Base-by-base conservation (phyloP, 768 basidiomycete species). In the Trametes cubensis region DNA sequence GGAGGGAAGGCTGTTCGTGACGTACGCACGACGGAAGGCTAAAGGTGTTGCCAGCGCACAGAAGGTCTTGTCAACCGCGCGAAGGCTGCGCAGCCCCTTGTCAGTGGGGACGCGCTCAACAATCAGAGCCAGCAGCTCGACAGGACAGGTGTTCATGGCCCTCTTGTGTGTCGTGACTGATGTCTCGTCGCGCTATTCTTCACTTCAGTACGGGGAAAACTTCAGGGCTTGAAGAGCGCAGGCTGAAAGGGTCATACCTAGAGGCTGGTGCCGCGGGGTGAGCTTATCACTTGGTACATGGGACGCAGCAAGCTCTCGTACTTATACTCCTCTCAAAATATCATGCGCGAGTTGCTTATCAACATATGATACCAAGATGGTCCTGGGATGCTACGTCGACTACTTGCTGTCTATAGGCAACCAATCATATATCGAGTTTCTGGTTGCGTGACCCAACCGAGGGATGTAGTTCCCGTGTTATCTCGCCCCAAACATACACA, bases 21-120 rank as follows among this genome's bases (percentile, higher is more conserved):
- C 62, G 34, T 61, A 57, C 7, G 52, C 54, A 11, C 60, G 61
- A 8, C 41, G 47, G 40, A 67, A 67, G 2, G 63, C 66, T 21
- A 46, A 25, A 2, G 62, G 63, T 6, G 66, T 67, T 1, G 63
- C 63, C 21, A 64, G 48, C 6, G 55, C 49, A 34, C 56, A 60
- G 48, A 67, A 67, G 8, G 60, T 62, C 28, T 49, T 57, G 40
- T 64, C 54, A 17, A 64, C 63, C 6, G 26, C 49, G 34, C 66
- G 59, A 2, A 67, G 66, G 26, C 26, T 55, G 3, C 61, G 50
- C 7, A 64, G 55, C 25, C 51, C 62, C 18, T 38, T 18, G 23
- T 56, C 47, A 28, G 49, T 46, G n/a, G 59, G 18, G 21, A 63
- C 60, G 6, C 34, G 45, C 30, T 58, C 60, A 1, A 61, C 58